These are phyloP conservation scores for Saccharomyces hybrid DNA, from an alignment of 1,139 yeast genomes.

Conservation along the genomic window DNA sequence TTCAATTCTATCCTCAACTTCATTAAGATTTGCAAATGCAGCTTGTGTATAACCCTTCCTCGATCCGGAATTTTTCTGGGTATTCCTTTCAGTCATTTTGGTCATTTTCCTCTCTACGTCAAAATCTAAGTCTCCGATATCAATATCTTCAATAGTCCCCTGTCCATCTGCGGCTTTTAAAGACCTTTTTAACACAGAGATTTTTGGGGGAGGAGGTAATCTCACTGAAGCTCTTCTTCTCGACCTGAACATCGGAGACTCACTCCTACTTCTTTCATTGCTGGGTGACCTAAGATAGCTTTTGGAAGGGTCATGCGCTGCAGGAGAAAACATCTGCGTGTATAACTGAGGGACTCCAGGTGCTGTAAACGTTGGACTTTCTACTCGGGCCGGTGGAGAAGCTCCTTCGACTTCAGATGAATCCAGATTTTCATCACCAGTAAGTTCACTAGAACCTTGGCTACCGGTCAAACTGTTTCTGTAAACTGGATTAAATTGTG, in stretches of 20 bases:
- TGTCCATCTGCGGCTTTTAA: constrained; percentile 12
- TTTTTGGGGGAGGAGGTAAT: constrained; percentile 34
- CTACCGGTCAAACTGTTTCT: not conserved
- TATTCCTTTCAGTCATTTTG: constrained; percentile 22
- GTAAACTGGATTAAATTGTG: constrained; percentile 26
- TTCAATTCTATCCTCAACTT: constrained; percentile 25
- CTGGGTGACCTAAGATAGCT: not conserved
- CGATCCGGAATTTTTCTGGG: constrained; percentile 29
- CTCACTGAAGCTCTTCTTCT: constrained; percentile 8
- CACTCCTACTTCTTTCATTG: constrained; percentile 8
- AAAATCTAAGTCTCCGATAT: constrained; percentile 18
- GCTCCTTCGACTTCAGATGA: not conserved
- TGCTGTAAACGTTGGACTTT: not conserved
- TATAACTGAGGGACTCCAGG: constrained; percentile 1
- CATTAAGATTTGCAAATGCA: constrained; percentile 29
- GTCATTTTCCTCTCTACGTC: constrained; percentile 16
- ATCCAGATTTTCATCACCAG: not conserved
- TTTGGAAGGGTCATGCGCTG: not conserved
- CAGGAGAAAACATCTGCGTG: not conserved
- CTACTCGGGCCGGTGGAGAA: not conserved
- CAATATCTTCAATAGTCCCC: constrained; percentile 16
- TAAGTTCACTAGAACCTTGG: not conserved
- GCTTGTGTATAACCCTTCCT: constrained; percentile 27
- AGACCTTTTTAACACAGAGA: constrained; percentile 26
- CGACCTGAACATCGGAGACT: constrained; percentile 5